Evolutionary conservation across 2,329 filamentous ascomycete species (phyloP), one percentile per base, ranked within the genome.

Genomic region (Phialemoniopsis sp.): DNA sequence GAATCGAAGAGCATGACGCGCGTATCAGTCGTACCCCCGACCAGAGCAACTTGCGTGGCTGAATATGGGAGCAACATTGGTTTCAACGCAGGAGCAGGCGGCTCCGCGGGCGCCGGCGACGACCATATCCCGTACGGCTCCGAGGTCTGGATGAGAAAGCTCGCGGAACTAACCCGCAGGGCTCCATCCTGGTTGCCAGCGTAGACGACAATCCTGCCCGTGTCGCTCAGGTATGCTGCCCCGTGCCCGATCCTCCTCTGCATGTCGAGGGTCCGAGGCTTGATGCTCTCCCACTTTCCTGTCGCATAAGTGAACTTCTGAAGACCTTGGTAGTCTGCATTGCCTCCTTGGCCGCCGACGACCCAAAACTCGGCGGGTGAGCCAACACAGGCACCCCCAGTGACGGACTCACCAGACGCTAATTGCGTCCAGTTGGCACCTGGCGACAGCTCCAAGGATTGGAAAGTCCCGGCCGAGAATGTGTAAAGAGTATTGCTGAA

Each of bases 401-500:
- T 80, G 16, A 95, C 86, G 14, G 80, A 68, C 44, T 82, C 73
- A 36, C 87, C 88, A 57, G 73, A 74, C 1, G 72, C 54, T 49
- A 93, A 60, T 48, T 71, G 58, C 46, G 75, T 67, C 91, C 91
- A 96, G 64, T 78, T 64, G 36, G 80, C 85, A 37, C 85, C 85
- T 48, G 80, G 63, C 46, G 76, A 64, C 46, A 97, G 65, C 12
- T 72, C 63, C 47, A 97, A 64, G 8, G 85, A 85, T 58, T 89
- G 78, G 52, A 97, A 90, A 19, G 80, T 86, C 34, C 78, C 65
- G 8, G 80, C 65, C 6, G 88, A 87, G 60, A 88, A 95, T 34
- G 86, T 82, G 67, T 94, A 97, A 38, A 97, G 78, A 12, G 82
- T 89, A 60, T 89, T 82, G 57, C 89, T 73, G 67, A 87, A 73